Percentiles rank a stretch among this genome's conserved stretches.
Conservation (phyloP, 202 grass and related monocot species). For the Elaeis oleifera region DNA sequence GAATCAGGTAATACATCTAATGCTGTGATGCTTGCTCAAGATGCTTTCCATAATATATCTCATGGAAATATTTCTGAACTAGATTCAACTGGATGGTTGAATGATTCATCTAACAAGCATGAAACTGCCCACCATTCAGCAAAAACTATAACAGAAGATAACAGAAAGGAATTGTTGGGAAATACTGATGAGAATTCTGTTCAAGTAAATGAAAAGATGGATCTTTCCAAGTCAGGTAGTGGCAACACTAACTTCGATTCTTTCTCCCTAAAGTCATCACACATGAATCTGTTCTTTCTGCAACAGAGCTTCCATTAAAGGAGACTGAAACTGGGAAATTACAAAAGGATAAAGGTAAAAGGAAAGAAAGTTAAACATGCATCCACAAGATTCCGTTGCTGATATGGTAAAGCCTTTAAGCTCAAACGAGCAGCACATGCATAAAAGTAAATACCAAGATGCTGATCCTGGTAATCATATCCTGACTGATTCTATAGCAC, state of each 20-base stretch:
- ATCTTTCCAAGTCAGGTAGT: slow-evolving; percentile 15
- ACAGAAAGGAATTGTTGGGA: neutral
- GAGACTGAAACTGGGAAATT: slow-evolving; percentile 29
- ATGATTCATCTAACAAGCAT: neutral
- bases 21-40: neutral
- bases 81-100: neutral
- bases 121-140: neutral
- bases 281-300: slow-evolving; percentile 30
- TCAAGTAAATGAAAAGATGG: slow-evolving; percentile 19
- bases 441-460: slow-evolving; percentile 15
- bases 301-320: slow-evolving; percentile 19
- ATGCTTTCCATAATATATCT: neutral
- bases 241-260: slow-evolving; percentile 42
- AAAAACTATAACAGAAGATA: neutral
- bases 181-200: neutral
- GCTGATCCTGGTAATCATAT: slow-evolving; percentile 22
- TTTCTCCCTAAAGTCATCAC: slow-evolving; percentile 23
- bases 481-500: slow-evolving; percentile 24
- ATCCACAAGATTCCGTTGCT: slow-evolving; percentile 18
- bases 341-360: slow-evolving; percentile 39
- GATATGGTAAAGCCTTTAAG: slow-evolving; percentile 17
- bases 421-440: slow-evolving; percentile 14
- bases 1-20: neutral
- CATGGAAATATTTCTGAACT: neutral
- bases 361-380: slow-evolving; percentile 24